These are phyloP conservation scores for Eimeria falciformis DNA, from an alignment of 169 alveolate species.

Conservation along the genomic window DNA sequence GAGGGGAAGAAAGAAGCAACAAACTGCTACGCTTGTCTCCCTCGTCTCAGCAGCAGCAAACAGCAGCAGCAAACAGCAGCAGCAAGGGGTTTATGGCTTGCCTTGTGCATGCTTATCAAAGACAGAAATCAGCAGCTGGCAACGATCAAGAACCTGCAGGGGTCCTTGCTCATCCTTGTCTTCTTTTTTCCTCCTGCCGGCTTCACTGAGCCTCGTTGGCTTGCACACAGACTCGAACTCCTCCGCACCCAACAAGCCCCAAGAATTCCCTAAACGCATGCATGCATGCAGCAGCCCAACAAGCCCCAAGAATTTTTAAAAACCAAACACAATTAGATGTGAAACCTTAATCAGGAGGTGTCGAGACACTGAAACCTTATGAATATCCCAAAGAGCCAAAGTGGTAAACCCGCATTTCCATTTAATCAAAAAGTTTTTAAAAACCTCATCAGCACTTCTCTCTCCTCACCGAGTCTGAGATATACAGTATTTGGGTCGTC, in stretches of 20 bases:
- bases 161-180: not conserved
- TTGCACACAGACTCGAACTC: not conserved
- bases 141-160: conserved; percentile 9
- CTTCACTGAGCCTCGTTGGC: conserved; percentile 1
- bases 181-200: not conserved
- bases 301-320: too few relatives aligned
- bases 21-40: too few relatives aligned
- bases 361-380: too few relatives aligned
- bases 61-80: conserved; percentile 6
- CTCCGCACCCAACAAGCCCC: not conserved
- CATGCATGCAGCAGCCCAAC: too few relatives aligned
- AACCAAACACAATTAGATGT: too few relatives aligned
- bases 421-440: too few relatives aligned
- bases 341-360: too few relatives aligned
- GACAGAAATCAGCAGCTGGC: conserved; percentile 64
- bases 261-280: not conserved
- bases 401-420: too few relatives aligned
- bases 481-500: conserved; percentile 36
- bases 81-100: not conserved
- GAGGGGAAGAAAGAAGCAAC: too few relatives aligned
- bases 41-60: not conserved
- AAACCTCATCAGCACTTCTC: too few relatives aligned
- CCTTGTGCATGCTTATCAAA: conserved; percentile 32
- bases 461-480: not conserved
- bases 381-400: too few relatives aligned